Conservation (phyloP, 192 early-diverging fungal species). For the Coemansia guatemalensis region DNA sequence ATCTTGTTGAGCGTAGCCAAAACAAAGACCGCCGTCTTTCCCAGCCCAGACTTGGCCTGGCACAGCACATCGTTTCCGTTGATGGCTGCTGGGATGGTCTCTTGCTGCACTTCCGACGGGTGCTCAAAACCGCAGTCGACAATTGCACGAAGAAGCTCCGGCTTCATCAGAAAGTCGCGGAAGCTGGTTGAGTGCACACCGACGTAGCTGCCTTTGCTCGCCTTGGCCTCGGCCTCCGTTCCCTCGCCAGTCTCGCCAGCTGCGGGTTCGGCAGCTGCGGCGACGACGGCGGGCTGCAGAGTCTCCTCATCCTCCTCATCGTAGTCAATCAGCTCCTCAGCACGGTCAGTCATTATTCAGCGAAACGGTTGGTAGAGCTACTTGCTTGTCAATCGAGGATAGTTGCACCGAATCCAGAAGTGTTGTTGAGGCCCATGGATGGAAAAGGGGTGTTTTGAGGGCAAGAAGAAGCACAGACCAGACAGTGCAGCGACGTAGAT, state of each 20-base stretch:
- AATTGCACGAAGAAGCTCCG: slow-evolving; percentile 91
- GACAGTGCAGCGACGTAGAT: too few species aligned
- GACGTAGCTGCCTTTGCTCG: slow-evolving; percentile 97
- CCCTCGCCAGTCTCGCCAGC: slow-evolving; percentile 30
- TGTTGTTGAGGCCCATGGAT: too few species aligned
- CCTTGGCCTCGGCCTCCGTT: slow-evolving; percentile 63
- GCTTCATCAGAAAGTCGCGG: slow-evolving; percentile 96
- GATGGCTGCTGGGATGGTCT: slow-evolving; percentile 96
- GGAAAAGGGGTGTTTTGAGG: too few species aligned
- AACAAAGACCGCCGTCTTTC: slow-evolving; percentile 98
- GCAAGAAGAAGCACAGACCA: too few species aligned
- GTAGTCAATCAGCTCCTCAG: slow-evolving; percentile 95
- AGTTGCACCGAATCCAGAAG: too few species aligned
- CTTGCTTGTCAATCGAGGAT: neutral
- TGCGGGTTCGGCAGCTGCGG: slow-evolving; percentile 44
- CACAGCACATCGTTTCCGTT: slow-evolving; percentile 96
- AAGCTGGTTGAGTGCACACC: slow-evolving; percentile 98
- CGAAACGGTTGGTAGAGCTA: too few species aligned
- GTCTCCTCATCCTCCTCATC: slow-evolving; percentile 88
- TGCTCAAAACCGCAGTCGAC: slow-evolving; percentile 99
- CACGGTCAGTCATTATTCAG: slow-evolving; percentile 62
- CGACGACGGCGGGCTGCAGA: slow-evolving; percentile 54
- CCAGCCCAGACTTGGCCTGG: slow-evolving; percentile 99
- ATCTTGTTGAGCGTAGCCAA: slow-evolving; percentile 93
- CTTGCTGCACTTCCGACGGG: slow-evolving; percentile 98